Evolutionary conservation across 345 rosid genomes (phyloP), one percentile per base, ranked within the genome.

Genomic region (Ceriops zippeliana): DNA sequence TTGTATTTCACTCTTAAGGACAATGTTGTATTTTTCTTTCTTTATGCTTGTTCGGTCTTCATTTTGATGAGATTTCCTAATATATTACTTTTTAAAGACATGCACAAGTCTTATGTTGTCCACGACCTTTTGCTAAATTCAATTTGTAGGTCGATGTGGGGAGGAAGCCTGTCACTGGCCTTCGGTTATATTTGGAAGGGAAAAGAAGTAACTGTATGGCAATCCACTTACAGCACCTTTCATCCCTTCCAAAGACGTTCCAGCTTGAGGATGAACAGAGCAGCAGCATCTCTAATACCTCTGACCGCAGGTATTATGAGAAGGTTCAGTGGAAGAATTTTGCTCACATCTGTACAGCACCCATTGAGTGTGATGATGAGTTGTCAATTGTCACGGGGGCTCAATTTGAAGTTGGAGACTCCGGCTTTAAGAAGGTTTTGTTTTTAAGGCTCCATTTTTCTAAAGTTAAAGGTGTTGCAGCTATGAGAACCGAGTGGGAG

Each of bases 271-370:
- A 84, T 65, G 90, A 90, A 72, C 89, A 80, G 19, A 73, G 69
- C 32, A 83, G 67, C 51, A 87, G 71, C 52, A 17, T 57, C 78
- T 73, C 72, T 64, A 64, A 73, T 62, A 73, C 87, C 38, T 75
- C 83, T 53, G 89, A 96, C 46, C 91, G 86, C 54, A 88, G 74
- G 65, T 95, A 87, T 73, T 92, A 73, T 52, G 99, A 96, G 87
- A 96, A 83, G 85, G 93, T 96, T 66, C 85, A 87, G 75, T 96
- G 97, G 97, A 96, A 90, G 82, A 87, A 87, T 78, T 96, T 87
- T 79, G 90, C 98, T 7, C 97, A 89, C 46, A 88, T 92, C 61
- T 96, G 98, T 79, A 87, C 99, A 24, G 92, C 90, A 59, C 98
- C 97, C 0, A 80, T 96, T 6, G 99, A 96, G 75, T 76, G 90